Percentiles rank a stretch among this genome's conserved stretches.
These are phyloP conservation scores for Acarospora socialis DNA, from an alignment of 2,329 filamentous ascomycete species.

Conservation along the genomic window DNA sequence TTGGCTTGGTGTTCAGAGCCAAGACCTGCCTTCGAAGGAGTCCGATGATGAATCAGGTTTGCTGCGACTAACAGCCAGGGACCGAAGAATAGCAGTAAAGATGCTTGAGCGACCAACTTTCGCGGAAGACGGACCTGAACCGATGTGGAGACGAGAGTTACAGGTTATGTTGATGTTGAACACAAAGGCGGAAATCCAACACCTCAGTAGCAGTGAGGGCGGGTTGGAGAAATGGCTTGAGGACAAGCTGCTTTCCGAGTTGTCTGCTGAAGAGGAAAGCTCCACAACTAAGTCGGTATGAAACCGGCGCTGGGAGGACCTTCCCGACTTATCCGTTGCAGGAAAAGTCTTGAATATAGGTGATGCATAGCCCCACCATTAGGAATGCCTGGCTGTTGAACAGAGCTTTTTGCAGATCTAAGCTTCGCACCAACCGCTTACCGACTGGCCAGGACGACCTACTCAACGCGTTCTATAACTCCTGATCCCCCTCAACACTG, in stretches of 20 bases:
- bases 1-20: conserved; percentile 44
- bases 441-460: too few relatives aligned
- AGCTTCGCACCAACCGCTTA: too few relatives aligned
- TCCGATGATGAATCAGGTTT: conserved; percentile 27
- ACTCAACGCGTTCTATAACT: too few relatives aligned
- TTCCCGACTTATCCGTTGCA: too few relatives aligned
- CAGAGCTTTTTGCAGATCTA: too few relatives aligned
- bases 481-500: too few relatives aligned
- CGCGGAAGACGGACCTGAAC: conserved; percentile 29
- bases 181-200: conserved; percentile 48
- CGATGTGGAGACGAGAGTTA: conserved; percentile 36
- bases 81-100: conserved; percentile 38
- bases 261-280: too few relatives aligned
- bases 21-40: conserved; percentile 23
- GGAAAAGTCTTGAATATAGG: too few relatives aligned
- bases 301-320: too few relatives aligned
- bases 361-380: too few relatives aligned
- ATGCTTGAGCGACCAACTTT: conserved; percentile 35
- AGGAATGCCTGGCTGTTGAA: too few relatives aligned
- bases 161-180: conserved; percentile 49
- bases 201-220: conserved; percentile 30
- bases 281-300: too few relatives aligned
- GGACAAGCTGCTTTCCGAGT: conserved; percentile 22
- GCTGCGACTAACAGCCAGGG: conserved; percentile 36
- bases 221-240: conserved; percentile 32